phyloP scores from a whole-genome alignment of 495 filamentous ascomycete species.

The Talaromyces ruber region DNA sequence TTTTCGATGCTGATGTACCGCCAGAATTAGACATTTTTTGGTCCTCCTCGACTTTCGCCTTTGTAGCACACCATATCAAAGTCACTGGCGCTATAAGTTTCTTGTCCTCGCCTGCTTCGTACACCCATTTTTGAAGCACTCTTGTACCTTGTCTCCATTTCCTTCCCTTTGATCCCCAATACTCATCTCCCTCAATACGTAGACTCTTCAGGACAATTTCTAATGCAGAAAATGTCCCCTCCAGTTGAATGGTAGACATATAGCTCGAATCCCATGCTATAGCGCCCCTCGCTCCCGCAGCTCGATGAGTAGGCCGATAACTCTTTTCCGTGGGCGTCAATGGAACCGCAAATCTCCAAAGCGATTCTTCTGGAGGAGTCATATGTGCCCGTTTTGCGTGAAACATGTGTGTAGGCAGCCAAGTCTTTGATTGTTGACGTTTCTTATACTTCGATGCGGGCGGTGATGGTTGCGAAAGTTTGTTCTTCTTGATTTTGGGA shows the following conservation, averaged over 20 bases:
- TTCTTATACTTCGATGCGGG: conserved; percentile 69
- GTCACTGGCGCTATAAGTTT: conserved; percentile 66
- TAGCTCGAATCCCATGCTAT: conserved; percentile 95
- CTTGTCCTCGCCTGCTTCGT: conserved; percentile 43
- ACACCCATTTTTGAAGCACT: conserved; percentile 58
- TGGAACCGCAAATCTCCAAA: conserved; percentile 86
- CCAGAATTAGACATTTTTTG: conserved; percentile 25
- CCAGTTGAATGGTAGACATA: conserved; percentile 75
- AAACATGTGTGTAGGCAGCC: conserved; percentile 91
- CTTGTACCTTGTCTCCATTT: conserved; percentile 73
- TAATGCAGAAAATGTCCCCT: conserved; percentile 56
- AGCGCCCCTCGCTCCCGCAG: conserved; percentile 56
- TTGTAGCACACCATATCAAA: conserved; percentile 54
- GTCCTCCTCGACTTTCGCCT: conserved; percentile 21
- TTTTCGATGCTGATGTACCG: conserved; percentile 7
- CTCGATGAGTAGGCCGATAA: conserved; percentile 80
- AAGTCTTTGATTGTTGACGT: conserved; percentile 80
- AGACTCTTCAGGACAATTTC: conserved; percentile 55
- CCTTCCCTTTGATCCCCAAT: conserved; percentile 52
- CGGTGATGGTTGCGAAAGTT: conserved; percentile 55
- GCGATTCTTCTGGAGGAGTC: conserved; percentile 63
- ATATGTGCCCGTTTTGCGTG: conserved; percentile 89
- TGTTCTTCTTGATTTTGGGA: conserved; percentile 64
- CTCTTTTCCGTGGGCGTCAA: conserved; percentile 80
- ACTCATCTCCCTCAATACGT: conserved; percentile 43